Base-by-base conservation (phyloP, 2,329 filamentous ascomycete genomes). In the Trematosphaeria pertusa region DNA sequence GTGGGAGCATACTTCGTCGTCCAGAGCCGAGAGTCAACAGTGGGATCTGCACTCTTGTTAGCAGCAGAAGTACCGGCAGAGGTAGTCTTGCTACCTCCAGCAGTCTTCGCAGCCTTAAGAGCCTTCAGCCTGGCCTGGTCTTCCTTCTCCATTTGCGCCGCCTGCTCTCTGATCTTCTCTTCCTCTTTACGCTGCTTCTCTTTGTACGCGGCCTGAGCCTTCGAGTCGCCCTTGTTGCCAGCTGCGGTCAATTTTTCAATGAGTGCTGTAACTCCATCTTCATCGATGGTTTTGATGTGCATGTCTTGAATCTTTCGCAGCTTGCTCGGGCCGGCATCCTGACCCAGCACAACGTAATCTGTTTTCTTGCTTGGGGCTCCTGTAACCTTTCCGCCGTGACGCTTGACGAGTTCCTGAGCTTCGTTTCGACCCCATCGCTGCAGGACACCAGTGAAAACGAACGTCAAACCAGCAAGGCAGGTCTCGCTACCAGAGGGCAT, bases 1-100 rank as follows among this genome's bases (percentile, higher is more conserved):
- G 88, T 89, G 2, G 94, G 94, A 0, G 94, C 94, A 72, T 99
- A 97, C 63, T 97, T 97, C 34, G 87, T 89, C 1, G 94, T 99
- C 88, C 94, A 96, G 2, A 99, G 79, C 18, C 69, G 63, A 34
- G 59, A 65, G 39, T 73, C 70, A 0, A 66, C 60, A 4, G 46
- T 48, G 4, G 65, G 57, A 4, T 54, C 62, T 43, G 55, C 49
- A 28, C 37, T 54, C 32, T 57, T 57, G n/a, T 48, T 38, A 20
- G 46, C 56, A 37, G 61, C 50, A 41, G 58, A 37, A 40, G 77
- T 38, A 30, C 17, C 56, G 6, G 37, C 56, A 30, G 61, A 52
- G 19, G 54, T 41, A 37, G 76, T 72, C 32, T 75, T 78, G 37
- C 59, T 64, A 33, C 72, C 69, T 34, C 69, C 58, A 24, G 59